These are phyloP conservation scores for Peterozyma toletana DNA, from an alignment of 805 yeast genomes.

Conservation along the genomic window DNA sequence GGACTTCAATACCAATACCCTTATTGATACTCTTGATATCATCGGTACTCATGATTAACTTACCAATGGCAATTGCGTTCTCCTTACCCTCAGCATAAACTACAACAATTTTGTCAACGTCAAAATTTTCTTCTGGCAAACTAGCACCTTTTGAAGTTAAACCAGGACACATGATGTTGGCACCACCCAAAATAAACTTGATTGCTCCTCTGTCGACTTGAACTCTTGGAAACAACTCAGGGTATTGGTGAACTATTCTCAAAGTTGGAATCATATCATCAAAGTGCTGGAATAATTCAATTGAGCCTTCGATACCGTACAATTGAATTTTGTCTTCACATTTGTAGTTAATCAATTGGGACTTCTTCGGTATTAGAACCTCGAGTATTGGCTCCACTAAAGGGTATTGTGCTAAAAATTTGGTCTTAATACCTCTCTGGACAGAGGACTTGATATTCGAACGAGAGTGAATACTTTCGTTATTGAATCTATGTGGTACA, in stretches of 20 bases:
- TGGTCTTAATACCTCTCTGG: slow-evolving; percentile 80
- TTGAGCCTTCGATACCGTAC: slow-evolving; percentile 65
- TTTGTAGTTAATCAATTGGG: slow-evolving; percentile 71
- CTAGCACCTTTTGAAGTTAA: slow-evolving; percentile 79
- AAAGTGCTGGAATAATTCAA: slow-evolving; percentile 74
- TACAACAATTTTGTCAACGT: slow-evolving; percentile 65
- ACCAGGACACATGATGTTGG: slow-evolving; percentile 96
- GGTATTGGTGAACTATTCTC: slow-evolving; percentile 72
- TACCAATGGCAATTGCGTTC: slow-evolving; percentile 86
- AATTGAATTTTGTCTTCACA: slow-evolving; percentile 87
- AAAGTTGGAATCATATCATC: slow-evolving; percentile 74
- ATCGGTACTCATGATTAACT: slow-evolving; percentile 78
- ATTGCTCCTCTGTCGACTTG: slow-evolving; percentile 96
- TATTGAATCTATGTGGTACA: slow-evolving; percentile 44
- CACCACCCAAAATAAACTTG: slow-evolving; percentile 91
- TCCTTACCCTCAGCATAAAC: slow-evolving; percentile 93
- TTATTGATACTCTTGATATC: slow-evolving; percentile 79
- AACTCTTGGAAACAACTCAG: slow-evolving; percentile 76
- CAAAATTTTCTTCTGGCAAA: slow-evolving; percentile 67
- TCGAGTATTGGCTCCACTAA: slow-evolving; percentile 72
- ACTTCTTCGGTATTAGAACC: slow-evolving; percentile 80
- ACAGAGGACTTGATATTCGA: slow-evolving; percentile 90
- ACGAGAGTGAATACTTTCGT: slow-evolving; percentile 83
- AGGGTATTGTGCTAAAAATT: slow-evolving; percentile 68
- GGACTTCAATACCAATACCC: slow-evolving; percentile 82